phyloP scores from a whole-genome alignment of 2,329 filamentous ascomycete species.

The Gyromitra esculenta region DNA sequence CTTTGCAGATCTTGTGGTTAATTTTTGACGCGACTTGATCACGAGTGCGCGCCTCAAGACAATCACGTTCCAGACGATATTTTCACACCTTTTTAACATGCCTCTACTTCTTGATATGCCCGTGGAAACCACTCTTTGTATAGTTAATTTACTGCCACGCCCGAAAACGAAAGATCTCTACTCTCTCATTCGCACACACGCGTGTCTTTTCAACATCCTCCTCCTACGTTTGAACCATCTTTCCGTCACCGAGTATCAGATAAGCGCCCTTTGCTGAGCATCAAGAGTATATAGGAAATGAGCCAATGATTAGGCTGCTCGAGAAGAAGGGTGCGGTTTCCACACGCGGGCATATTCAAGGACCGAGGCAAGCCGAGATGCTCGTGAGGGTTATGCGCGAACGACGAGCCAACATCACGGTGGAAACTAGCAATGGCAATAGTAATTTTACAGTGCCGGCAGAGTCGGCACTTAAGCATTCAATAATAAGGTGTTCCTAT shows the following conservation, averaged over 20 bases:
- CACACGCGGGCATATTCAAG: neutral
- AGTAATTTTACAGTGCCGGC: no score
- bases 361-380: neutral
- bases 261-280: conserved; percentile 27
- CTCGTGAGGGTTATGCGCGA: neutral
- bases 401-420: neutral
- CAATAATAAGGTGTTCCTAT: neutral
- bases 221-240: conserved; percentile 19
- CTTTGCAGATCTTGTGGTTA: no score
- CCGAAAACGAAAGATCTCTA: neutral
- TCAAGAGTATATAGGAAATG: conserved; percentile 9
- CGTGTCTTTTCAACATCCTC: conserved; percentile 24
- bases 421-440: neutral
- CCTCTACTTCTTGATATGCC: conserved; percentile 17
- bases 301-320: conserved; percentile 12
- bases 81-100: neutral
- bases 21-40: no score
- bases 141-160: neutral
- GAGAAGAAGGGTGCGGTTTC: conserved; percentile 3
- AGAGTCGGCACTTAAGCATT: neutral
- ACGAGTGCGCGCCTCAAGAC: no score
- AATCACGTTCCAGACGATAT: neutral
- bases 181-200: conserved; percentile 5
- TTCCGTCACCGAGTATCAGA: neutral
- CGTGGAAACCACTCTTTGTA: conserved; percentile 13